phyloP scores from a whole-genome alignment of 306 rosid genomes.

The Castanea mollissima region DNA sequence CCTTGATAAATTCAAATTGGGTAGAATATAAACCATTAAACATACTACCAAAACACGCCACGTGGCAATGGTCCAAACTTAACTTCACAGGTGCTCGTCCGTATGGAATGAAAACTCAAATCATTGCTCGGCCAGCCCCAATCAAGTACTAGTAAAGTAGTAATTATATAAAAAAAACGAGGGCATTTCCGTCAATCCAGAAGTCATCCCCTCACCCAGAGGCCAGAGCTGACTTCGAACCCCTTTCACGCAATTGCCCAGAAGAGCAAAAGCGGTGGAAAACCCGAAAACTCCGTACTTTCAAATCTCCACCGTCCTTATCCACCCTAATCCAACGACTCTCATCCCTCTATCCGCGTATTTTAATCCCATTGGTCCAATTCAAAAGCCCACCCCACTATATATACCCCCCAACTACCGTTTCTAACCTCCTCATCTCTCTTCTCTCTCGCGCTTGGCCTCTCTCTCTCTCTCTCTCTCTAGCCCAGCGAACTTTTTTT shows the following conservation, averaged over 20 bases:
- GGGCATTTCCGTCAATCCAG: too few species aligned
- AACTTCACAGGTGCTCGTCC: too few species aligned
- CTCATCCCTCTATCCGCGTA: conserved; percentile 19
- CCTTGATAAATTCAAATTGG: too few species aligned
- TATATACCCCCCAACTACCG: conserved; percentile 29
- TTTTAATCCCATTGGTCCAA: conserved; percentile 35
- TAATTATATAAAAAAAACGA: too few species aligned
- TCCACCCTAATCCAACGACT: conserved; percentile 36
- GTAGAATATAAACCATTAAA: too few species aligned
- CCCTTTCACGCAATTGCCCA: conserved; percentile 4
- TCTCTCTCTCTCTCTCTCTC: not conserved
- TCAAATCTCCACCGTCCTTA: conserved; percentile 36
- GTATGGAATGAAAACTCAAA: too few species aligned
- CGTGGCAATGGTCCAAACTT: too few species aligned
- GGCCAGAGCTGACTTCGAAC: not conserved
- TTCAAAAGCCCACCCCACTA: conserved; percentile 13
- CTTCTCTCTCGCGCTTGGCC: not conserved
- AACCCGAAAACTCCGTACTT: not conserved
- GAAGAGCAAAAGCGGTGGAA: not conserved
- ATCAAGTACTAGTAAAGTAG: too few species aligned
- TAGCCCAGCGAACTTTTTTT: too few species aligned
- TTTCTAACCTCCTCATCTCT: not conserved
- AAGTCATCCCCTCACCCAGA: too few species aligned
- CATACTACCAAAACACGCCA: too few species aligned
- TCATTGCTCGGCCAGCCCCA: too few species aligned